A percentile compares a stretch with the other conserved stretches of the same genome.
Evolutionary conservation across 495 filamentous ascomycete genomes (phyloP).

Genomic region (Aspergillus kassunensis): DNA sequence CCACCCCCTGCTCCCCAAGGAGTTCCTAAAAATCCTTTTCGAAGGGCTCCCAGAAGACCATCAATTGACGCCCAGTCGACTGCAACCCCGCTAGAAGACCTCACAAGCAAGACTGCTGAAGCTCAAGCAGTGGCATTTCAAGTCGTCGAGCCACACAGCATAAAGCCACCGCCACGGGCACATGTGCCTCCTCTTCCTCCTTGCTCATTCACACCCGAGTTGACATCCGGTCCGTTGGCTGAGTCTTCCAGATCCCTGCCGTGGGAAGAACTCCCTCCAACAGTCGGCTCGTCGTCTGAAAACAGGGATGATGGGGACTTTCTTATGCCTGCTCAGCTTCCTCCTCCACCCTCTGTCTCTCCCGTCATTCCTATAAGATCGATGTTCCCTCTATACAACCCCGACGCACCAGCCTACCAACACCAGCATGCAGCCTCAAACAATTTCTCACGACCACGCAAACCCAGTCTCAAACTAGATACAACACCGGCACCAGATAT

Average conservation of each 20-base stretch:
- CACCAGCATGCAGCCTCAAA: slow-evolving; percentile 57
- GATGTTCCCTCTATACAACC: slow-evolving; percentile 82
- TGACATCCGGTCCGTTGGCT: slow-evolving; percentile 16
- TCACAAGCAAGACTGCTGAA: slow-evolving; percentile 26
- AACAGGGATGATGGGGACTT: background rate
- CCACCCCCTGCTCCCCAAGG: slow-evolving; percentile 44
- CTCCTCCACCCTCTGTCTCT: slow-evolving; percentile 26
- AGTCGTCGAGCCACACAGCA: slow-evolving; percentile 34
- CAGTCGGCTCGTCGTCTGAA: no score
- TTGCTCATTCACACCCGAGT: slow-evolving; percentile 14
- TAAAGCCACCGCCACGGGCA: slow-evolving; percentile 23
- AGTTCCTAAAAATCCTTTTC: slow-evolving; percentile 38
- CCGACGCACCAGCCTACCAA: slow-evolving; percentile 59
- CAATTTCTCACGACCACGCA: slow-evolving; percentile 41
- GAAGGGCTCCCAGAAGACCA: slow-evolving; percentile 26
- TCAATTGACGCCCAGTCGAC: slow-evolving; percentile 24
- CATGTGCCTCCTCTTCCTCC: slow-evolving; percentile 19
- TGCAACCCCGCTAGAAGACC: slow-evolving; percentile 35
- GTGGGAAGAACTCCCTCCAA: slow-evolving; percentile 31
- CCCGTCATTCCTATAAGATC: slow-evolving; percentile 52
- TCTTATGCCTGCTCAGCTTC: slow-evolving; percentile 36
- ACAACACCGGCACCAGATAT: slow-evolving; percentile 33
- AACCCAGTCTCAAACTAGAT: slow-evolving; percentile 29
- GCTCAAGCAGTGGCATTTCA: slow-evolving; percentile 38
- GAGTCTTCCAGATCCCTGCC: slow-evolving; percentile 23